phyloP scores from a whole-genome alignment of 2,329 filamentous ascomycete genomes.

The Dryadomyces sulphureus region DNA sequence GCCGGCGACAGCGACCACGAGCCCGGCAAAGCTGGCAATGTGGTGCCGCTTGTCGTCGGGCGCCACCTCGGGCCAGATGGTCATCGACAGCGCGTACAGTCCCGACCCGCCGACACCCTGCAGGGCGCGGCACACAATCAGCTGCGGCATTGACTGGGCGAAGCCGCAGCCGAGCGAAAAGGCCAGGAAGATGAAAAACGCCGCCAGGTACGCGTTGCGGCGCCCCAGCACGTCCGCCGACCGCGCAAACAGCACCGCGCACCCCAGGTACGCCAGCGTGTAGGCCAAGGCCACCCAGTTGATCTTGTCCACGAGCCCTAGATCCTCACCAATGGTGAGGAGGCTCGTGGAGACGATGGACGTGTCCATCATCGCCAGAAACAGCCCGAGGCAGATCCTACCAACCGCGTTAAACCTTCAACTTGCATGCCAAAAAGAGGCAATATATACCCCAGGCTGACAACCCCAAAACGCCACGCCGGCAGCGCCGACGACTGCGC shows the following conservation, averaged over 20 bases:
- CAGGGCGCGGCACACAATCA: conserved; percentile 32
- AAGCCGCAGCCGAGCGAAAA: conserved; percentile 43
- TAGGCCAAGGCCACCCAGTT: conserved; percentile 43
- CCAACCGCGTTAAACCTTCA: too few species aligned
- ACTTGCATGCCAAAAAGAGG: too few species aligned
- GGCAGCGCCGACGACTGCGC: neutral
- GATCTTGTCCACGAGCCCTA: conserved; percentile 26
- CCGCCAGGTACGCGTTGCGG: conserved; percentile 32
- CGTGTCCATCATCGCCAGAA: conserved; percentile 43
- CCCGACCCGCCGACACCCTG: conserved; percentile 39
- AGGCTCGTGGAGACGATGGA: conserved; percentile 46
- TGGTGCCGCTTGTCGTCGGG: conserved; percentile 24
- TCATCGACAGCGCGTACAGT: conserved; percentile 41
- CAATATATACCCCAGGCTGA: conserved; percentile 9
- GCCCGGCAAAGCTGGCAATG: conserved; percentile 32
- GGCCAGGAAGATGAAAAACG: conserved; percentile 37
- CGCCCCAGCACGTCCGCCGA: conserved; percentile 39
- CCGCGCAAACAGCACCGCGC: conserved; percentile 38
- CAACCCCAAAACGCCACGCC: conserved; percentile 8
- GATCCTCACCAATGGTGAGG: conserved; percentile 37
- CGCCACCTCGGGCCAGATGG: conserved; percentile 35
- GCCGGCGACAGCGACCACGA: conserved; percentile 31
- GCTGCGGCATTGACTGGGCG: conserved; percentile 25
- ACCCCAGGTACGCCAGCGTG: conserved; percentile 41
- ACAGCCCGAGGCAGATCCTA: conserved; percentile 36